Evolutionary conservation across 306 rosid species (phyloP).

Genomic region (Nissolia schottii): DNA sequence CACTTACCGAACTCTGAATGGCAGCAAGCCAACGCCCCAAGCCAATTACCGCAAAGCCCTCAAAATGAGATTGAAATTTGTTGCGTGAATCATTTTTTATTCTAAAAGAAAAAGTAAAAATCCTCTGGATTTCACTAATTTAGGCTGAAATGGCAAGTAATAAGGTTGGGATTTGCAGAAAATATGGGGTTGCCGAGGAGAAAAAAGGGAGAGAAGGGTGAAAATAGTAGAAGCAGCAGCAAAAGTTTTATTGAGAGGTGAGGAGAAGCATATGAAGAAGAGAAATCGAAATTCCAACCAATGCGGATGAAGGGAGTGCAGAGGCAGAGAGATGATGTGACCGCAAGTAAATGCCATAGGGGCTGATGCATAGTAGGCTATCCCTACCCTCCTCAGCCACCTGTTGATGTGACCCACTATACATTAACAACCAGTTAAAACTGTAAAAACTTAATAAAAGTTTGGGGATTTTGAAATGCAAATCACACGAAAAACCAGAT

Average conservation of each 20-base stretch:
- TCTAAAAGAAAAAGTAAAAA: too few species aligned
- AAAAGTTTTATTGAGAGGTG: background rate
- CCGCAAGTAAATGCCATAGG: slow-evolving; percentile 32
- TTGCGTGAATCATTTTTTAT: background rate
- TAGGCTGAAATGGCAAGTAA: slow-evolving; percentile 16
- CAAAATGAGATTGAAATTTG: background rate
- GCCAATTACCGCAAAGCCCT: background rate
- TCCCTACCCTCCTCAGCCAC: slow-evolving; percentile 39
- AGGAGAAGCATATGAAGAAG: background rate
- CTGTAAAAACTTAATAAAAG: slow-evolving; percentile 26
- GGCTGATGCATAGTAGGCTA: slow-evolving; percentile 34
- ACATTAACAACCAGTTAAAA: slow-evolving; percentile 48
- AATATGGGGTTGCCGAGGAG: background rate
- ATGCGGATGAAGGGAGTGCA: slow-evolving; percentile 16
- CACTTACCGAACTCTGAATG: background rate
- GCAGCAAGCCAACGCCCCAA: background rate
- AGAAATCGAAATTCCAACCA: slow-evolving; percentile 12
- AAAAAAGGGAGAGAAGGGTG: background rate
- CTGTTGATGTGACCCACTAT: slow-evolving; percentile 62
- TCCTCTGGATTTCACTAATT: background rate
- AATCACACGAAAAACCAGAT: background rate
- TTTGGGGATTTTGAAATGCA: slow-evolving; percentile 5
- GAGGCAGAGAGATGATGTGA: slow-evolving; percentile 44
- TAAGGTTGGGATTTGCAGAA: slow-evolving; percentile 19
- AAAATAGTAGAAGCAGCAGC: background rate